Evolutionary conservation across 139 green algal genomes (phyloP).

Genomic region (Micractinium conductrix): DNA sequence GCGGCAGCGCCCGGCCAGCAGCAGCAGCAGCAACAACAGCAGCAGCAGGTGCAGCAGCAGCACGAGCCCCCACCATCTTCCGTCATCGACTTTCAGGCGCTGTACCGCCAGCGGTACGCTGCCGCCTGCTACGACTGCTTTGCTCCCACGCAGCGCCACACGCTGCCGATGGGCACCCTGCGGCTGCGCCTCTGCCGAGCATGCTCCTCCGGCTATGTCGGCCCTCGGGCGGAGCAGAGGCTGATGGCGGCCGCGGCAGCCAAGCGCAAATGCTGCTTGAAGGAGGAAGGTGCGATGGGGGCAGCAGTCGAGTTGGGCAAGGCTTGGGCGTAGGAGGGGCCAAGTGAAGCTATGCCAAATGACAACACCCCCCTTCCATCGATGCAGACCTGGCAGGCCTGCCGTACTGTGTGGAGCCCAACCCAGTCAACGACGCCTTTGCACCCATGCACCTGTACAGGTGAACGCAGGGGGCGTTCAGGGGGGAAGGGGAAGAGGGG

Average conservation of each 20-base stretch:
- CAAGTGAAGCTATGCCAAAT: no score
- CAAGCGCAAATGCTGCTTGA: constrained; percentile 25
- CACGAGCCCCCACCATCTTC: neutral
- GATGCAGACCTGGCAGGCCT: constrained; percentile 15
- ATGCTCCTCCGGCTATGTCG: constrained; percentile 7
- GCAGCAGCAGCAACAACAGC: neutral
- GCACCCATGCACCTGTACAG: constrained; percentile 23
- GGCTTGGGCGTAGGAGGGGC: no score
- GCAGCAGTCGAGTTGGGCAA: no score
- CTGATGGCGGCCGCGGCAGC: neutral
- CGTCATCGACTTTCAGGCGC: neutral
- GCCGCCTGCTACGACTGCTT: constrained; percentile 34
- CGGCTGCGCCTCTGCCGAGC: constrained; percentile 19
- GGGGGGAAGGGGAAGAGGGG: neutral
- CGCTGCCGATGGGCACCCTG: neutral
- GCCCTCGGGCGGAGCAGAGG: constrained; percentile 10
- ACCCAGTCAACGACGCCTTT: constrained; percentile 31
- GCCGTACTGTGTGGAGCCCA: constrained; percentile 29
- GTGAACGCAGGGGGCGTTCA: neutral
- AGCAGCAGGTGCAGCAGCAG: neutral
- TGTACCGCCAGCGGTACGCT: constrained; percentile 18
- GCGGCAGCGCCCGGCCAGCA: neutral
- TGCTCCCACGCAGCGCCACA: neutral
- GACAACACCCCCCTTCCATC: neutral
- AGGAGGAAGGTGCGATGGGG: neutral